These are phyloP conservation scores for Pleurotus citrinopileatus DNA, from an alignment of 768 basidiomycete genomes.

Conservation along the genomic window DNA sequence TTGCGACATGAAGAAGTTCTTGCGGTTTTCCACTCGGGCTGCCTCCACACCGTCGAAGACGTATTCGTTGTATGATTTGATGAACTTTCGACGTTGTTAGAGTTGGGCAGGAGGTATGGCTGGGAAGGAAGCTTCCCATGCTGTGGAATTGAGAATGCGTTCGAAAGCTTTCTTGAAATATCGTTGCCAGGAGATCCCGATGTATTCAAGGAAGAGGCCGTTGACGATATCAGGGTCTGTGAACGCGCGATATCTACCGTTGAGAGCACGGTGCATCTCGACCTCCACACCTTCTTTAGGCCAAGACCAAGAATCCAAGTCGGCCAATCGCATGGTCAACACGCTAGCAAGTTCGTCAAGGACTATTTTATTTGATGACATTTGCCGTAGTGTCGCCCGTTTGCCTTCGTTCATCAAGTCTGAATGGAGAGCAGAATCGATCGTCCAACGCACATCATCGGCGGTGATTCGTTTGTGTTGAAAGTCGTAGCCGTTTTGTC, in stretches of 20 bases:
- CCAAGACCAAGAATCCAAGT: constrained; percentile 42
- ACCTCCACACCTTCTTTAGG: constrained; percentile 37
- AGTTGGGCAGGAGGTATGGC: constrained; percentile 15
- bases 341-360: constrained; percentile 41
- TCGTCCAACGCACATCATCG: constrained; percentile 25
- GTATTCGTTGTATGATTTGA: constrained; percentile 6
- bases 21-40: neutral
- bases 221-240: constrained; percentile 47
- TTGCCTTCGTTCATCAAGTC: constrained; percentile 39
- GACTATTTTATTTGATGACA: constrained; percentile 34
- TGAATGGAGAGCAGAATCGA: constrained; percentile 30
- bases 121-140: constrained; percentile 28
- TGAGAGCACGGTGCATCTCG: constrained; percentile 45
- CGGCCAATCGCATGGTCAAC: constrained; percentile 41
- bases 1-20: constrained; percentile 9
- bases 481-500: constrained; percentile 25
- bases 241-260: constrained; percentile 47
- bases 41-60: neutral
- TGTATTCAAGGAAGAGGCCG: constrained; percentile 40
- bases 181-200: constrained; percentile 41
- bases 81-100: constrained; percentile 22
- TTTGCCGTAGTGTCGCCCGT: constrained; percentile 37
- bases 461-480: constrained; percentile 21
- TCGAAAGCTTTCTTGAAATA: constrained; percentile 29
- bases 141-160: constrained; percentile 28